Evolutionary conservation across 2,329 filamentous ascomycete genomes (phyloP).

Genomic region (Phyllosticta paracitricarpa): DNA sequence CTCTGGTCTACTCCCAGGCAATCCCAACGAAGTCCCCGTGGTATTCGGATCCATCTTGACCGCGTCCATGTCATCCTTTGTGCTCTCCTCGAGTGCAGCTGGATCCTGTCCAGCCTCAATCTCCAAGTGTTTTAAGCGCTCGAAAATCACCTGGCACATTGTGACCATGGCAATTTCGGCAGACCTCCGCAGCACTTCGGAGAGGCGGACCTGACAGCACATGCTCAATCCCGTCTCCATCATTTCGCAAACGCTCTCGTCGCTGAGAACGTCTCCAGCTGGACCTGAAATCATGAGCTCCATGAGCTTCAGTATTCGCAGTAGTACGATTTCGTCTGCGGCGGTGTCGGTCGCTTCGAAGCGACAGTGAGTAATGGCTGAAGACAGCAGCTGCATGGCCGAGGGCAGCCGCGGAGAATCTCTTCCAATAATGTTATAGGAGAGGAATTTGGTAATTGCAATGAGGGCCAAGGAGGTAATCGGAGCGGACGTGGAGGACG

Average conservation of each 20-base stretch:
- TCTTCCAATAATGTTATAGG: slow-evolving; percentile 81
- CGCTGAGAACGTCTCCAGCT: slow-evolving; percentile 84
- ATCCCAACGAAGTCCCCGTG: slow-evolving; percentile 48
- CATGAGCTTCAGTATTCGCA: slow-evolving; percentile 95
- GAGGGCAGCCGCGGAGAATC: slow-evolving; percentile 78
- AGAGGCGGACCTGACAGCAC: slow-evolving; percentile 87
- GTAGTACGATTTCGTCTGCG: slow-evolving; percentile 87
- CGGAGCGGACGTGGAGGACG: slow-evolving; percentile 88
- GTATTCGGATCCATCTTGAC: slow-evolving; percentile 77
- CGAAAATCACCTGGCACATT: slow-evolving; percentile 98
- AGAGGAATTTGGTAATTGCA: slow-evolving; percentile 91
- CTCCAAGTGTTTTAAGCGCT: slow-evolving; percentile 79
- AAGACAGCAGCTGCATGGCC: slow-evolving; percentile 89
- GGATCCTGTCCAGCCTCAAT: slow-evolving; percentile 60
- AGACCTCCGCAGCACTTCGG: slow-evolving; percentile 78
- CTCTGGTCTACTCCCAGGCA: slow-evolving; percentile 23
- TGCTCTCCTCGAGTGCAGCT: slow-evolving; percentile 55
- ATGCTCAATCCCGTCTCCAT: slow-evolving; percentile 97
- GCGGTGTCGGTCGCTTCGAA: slow-evolving; percentile 95
- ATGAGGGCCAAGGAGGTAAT: slow-evolving; percentile 92
- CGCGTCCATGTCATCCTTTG: slow-evolving; percentile 59
- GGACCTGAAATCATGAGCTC: slow-evolving; percentile 95
- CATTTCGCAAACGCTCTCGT: slow-evolving; percentile 98
- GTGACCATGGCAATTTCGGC: slow-evolving; percentile 96
- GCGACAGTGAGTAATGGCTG: slow-evolving; percentile 92